Evolutionary conservation across 306 rosid genomes (phyloP).

Genomic region (Adenanthera pavonina): DNA sequence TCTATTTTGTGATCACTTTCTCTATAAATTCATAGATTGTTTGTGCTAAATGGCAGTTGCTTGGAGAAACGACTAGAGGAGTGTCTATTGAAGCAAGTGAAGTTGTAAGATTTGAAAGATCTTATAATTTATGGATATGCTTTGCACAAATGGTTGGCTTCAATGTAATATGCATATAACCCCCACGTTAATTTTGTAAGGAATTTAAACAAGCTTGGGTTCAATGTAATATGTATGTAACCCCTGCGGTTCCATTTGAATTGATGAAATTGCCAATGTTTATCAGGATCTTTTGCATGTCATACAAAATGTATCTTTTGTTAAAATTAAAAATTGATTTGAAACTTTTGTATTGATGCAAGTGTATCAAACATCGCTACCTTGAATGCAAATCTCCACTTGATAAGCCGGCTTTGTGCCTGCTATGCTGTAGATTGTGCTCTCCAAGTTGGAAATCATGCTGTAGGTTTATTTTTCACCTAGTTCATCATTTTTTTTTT

Average conservation of each 20-base stretch:
- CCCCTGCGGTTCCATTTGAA: conserved; percentile 87
- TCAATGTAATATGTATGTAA: conserved; percentile 53
- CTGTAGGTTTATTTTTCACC: conserved; percentile 75
- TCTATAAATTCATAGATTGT: too few species aligned
- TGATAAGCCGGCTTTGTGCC: conserved; percentile 91
- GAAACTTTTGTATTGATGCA: conserved; percentile 42
- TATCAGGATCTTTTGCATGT: conserved; percentile 86
- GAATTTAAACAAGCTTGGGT: conserved; percentile 53
- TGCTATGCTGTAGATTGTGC: conserved; percentile 91
- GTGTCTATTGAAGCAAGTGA: too few species aligned
- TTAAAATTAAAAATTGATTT: neutral
- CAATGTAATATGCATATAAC: too few species aligned
- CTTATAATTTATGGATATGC: too few species aligned
- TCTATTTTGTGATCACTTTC: too few species aligned
- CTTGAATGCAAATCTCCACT: conserved; percentile 64
- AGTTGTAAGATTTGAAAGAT: too few species aligned
- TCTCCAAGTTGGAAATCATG: conserved; percentile 89
- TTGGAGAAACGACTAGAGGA: too few species aligned
- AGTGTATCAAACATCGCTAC: conserved; percentile 84
- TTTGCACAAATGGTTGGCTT: too few species aligned
- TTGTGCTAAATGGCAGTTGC: too few species aligned
- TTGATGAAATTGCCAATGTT: conserved; percentile 80
- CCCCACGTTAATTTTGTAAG: conserved; percentile 58
- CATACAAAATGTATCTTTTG: neutral
- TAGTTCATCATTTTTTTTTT: neutral